A percentile compares a stretch with the other conserved stretches of the same genome.
phyloP scores from a whole-genome alignment of 148 eudicot genomes.

The Chenopodium quinoa region DNA sequence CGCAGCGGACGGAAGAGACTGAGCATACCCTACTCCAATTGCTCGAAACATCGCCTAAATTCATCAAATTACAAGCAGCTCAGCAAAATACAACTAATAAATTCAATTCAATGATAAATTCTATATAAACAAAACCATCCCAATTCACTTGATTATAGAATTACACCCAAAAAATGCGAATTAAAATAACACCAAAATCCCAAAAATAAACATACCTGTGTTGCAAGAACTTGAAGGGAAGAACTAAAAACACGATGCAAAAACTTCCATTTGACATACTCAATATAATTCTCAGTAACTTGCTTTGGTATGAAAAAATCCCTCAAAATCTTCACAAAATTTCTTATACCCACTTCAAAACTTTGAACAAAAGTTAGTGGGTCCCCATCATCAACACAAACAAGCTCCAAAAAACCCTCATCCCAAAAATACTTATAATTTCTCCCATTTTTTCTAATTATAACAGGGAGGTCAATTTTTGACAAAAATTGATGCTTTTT shows the following conservation, averaged over 20 bases:
- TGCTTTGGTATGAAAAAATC: slow-evolving; percentile 73
- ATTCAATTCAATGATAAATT: too few species aligned
- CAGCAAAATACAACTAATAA: background rate
- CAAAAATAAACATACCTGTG: slow-evolving; percentile 54
- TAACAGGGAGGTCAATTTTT: slow-evolving; percentile 51
- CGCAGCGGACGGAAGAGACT: slow-evolving; percentile 87
- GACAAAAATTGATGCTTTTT: slow-evolving; percentile 23
- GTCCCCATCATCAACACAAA: slow-evolving; percentile 34
- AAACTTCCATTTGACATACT: slow-evolving; percentile 92
- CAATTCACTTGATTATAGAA: background rate
- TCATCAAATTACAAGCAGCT: slow-evolving; percentile 12
- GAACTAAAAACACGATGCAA: slow-evolving; percentile 88
- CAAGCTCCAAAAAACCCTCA: slow-evolving; percentile 50
- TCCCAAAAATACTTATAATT: slow-evolving; percentile 59
- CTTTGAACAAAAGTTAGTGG: slow-evolving; percentile 25
- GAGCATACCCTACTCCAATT: slow-evolving; percentile 85
- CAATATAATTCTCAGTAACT: slow-evolving; percentile 58
- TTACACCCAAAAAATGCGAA: background rate
- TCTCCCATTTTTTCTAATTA: slow-evolving; percentile 40
- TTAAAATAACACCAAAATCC: background rate
- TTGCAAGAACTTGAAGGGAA: slow-evolving; percentile 97
- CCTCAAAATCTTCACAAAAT: slow-evolving; percentile 40
- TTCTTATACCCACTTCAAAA: slow-evolving; percentile 46
- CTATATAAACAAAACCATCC: background rate
- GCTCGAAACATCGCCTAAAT: slow-evolving; percentile 93